Conservation (phyloP, 768 basidiomycete genomes). For the Suillus occidentalis region DNA sequence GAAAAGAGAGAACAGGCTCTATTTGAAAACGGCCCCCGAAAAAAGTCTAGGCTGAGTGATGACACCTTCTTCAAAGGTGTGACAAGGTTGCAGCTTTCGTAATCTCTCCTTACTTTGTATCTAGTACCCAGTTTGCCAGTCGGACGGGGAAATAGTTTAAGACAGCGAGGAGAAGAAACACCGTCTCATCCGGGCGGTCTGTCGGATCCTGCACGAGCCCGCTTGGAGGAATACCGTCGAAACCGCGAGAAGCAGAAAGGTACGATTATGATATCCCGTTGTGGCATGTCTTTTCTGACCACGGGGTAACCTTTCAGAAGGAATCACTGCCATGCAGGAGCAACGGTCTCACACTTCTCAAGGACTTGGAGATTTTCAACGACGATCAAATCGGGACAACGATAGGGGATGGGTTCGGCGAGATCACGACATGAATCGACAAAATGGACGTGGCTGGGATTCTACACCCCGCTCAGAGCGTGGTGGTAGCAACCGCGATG, state of each 20-base stretch:
- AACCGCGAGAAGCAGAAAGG: slow-evolving; percentile 71
- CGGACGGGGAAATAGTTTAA: slow-evolving; percentile 51
- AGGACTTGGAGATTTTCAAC: slow-evolving; percentile 91
- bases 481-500: slow-evolving; percentile 45
- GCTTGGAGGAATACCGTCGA: slow-evolving; percentile 76
- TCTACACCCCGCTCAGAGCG: slow-evolving; percentile 63
- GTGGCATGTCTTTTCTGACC: background rate
- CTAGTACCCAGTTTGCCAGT: slow-evolving; percentile 79
- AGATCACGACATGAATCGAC: slow-evolving; percentile 31
- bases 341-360: slow-evolving; percentile 57
- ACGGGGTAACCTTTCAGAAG: slow-evolving; percentile 46
- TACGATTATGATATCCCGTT: slow-evolving; percentile 19
- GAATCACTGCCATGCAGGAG: slow-evolving; percentile 63
- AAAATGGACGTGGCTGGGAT: slow-evolving; percentile 48
- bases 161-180: slow-evolving; percentile 85
- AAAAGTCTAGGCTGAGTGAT: slow-evolving; percentile 59
- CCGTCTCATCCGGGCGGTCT: slow-evolving; percentile 92
- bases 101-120: background rate
- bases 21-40: slow-evolving; percentile 49
- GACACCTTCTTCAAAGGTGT: slow-evolving; percentile 87
- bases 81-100: slow-evolving; percentile 13
- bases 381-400: slow-evolving; percentile 80
- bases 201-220: slow-evolving; percentile 67
- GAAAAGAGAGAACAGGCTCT: slow-evolving; percentile 76
- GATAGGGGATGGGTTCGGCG: slow-evolving; percentile 52